Conservation (phyloP, 306 rosid genomes). For the Quercus wislizeni region DNA sequence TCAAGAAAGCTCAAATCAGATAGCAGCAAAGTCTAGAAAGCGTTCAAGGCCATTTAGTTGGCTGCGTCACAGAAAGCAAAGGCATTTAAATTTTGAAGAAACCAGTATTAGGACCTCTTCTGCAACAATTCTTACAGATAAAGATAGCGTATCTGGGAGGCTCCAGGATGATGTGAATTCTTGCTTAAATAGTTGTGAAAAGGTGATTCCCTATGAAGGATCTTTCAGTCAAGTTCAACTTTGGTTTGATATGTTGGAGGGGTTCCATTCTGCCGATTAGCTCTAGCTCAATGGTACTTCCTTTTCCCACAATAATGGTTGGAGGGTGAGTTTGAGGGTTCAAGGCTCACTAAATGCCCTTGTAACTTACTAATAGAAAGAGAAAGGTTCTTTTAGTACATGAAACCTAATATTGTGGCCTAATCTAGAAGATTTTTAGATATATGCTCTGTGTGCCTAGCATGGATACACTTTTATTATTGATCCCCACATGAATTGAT, state of each 20-base stretch:
- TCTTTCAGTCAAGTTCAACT: not conserved
- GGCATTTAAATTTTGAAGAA: constrained; percentile 35
- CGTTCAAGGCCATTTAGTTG: constrained; percentile 65
- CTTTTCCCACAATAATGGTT: too few species aligned
- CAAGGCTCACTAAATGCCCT: too few species aligned
- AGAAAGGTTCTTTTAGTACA: too few species aligned
- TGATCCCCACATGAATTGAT: too few species aligned
- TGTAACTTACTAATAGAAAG: too few species aligned
- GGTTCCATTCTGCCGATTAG: too few species aligned
- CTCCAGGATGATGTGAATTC: constrained; percentile 20
- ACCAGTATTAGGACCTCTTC: constrained; percentile 8
- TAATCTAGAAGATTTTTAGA: too few species aligned
- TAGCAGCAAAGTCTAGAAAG: constrained; percentile 40
- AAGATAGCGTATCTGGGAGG: constrained; percentile 27
- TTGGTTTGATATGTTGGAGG: not conserved
- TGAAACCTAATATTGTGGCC: too few species aligned
- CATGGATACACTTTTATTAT: too few species aligned
- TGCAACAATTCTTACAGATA: constrained; percentile 10
- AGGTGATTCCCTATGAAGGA: constrained; percentile 41
- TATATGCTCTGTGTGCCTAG: too few species aligned
- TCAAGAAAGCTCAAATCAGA: constrained; percentile 24
- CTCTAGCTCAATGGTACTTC: too few species aligned
- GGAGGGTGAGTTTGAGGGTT: too few species aligned
- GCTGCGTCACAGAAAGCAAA: constrained; percentile 61
- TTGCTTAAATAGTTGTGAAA: constrained; percentile 19